Evolutionary conservation across 495 filamentous ascomycete genomes (phyloP).

Genomic region (Aspergillus incahuasiensis): DNA sequence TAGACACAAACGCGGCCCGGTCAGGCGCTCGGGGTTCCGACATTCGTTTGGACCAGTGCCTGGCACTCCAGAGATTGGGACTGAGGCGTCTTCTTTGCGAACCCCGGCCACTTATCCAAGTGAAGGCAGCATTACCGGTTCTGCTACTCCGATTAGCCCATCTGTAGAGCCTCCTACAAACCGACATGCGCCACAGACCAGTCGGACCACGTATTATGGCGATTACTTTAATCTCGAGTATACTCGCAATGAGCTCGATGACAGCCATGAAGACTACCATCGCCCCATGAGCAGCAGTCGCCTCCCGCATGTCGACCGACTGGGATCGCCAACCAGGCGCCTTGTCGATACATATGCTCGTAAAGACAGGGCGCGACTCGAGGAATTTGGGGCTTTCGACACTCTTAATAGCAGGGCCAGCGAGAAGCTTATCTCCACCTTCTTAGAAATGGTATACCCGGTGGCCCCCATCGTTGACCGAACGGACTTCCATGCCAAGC

Average conservation of each 20-base stretch:
- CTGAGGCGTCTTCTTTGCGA: not conserved
- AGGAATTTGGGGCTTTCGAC: not conserved
- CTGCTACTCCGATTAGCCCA: not conserved
- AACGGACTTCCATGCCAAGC: constrained; percentile 1
- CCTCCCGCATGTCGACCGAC: not conserved
- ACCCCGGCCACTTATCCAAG: not conserved
- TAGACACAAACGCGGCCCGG: not conserved
- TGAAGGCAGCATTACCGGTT: not conserved
- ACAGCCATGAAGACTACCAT: not conserved
- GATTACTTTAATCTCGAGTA: constrained; percentile 10
- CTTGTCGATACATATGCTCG: constrained; percentile 1
- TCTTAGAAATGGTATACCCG: constrained; percentile 1
- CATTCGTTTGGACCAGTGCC: not conserved
- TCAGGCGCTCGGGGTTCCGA: not conserved
- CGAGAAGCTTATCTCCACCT: constrained; percentile 1
- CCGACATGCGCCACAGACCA: not conserved
- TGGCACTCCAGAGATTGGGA: not conserved
- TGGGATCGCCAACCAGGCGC: not conserved
- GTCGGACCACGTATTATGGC: constrained; percentile 7
- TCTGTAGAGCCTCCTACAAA: not conserved
- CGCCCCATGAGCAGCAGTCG: not conserved
- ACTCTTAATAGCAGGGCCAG: not conserved
- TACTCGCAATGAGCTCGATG: not conserved
- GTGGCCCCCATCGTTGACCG: not conserved
- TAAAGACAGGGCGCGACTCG: not conserved